phyloP scores from a whole-genome alignment of 73 alveolate species.

The Paramecium sexaurelia region DNA sequence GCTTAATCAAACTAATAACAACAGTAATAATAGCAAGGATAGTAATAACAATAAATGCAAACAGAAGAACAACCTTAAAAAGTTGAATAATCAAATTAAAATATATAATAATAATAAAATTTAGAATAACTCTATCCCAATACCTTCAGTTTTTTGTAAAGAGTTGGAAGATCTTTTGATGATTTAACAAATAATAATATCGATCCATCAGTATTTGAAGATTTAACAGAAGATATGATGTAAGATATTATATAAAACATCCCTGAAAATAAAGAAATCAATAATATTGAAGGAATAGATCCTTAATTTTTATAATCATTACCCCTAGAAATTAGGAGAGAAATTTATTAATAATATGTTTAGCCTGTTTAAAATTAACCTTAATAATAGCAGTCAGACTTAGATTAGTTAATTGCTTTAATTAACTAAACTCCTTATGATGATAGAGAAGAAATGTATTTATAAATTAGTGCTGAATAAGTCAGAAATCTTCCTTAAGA shows the following conservation, averaged over 20 bases:
- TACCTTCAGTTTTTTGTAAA: not conserved
- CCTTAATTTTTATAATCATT: not conserved
- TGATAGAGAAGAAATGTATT: not conserved
- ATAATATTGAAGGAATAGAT: conserved; percentile 1
- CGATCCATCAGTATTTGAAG: conserved; percentile 36
- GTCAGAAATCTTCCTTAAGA: not conserved
- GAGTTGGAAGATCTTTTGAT: not conserved
- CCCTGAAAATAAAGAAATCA: not conserved
- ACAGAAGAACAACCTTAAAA: conserved; percentile 15
- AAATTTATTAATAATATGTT: not conserved
- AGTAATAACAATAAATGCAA: not conserved
- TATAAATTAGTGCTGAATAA: not conserved
- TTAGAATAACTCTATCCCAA: conserved; percentile 5
- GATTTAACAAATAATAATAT: not conserved
- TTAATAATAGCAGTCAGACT: not conserved
- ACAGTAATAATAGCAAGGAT: not conserved
- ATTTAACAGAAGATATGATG: conserved; percentile 5
- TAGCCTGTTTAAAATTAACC: not conserved
- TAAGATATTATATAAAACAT: not conserved
- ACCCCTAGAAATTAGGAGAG: not conserved
- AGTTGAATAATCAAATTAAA: not conserved
- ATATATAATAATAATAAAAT: not conserved
- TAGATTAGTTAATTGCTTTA: not conserved
- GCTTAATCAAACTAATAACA: not conserved
- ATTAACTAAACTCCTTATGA: not conserved